Percentiles rank a stretch among this genome's conserved stretches.
phyloP scores from a whole-genome alignment of 208 protist species.

The Tritrichomonas musculus region DNA sequence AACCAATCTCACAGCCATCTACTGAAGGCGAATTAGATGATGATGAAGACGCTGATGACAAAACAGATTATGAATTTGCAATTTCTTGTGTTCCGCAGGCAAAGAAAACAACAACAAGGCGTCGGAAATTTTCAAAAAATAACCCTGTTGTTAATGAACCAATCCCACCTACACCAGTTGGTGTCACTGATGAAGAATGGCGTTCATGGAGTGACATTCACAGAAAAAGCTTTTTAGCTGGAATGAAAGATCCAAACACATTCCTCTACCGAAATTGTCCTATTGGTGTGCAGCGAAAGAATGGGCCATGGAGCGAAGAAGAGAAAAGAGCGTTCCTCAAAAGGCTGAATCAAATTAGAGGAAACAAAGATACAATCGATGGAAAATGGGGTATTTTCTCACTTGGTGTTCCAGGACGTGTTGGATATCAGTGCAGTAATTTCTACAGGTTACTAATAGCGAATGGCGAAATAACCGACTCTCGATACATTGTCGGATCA shows the following conservation, averaged over 20 bases:
- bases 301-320: background rate
- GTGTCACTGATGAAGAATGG: background rate
- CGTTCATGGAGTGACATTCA: background rate
- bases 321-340: background rate
- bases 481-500: background rate
- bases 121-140: background rate
- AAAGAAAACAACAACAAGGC: background rate
- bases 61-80: background rate
- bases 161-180: background rate
- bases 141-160: background rate
- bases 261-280: background rate
- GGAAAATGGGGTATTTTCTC: constrained; percentile 61
- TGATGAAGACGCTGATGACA: background rate
- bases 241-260: background rate
- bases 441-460: background rate
- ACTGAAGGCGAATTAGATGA: background rate
- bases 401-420: constrained; percentile 57
- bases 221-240: background rate
- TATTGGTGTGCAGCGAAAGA: background rate
- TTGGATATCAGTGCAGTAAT: constrained; percentile 55
- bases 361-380: constrained; percentile 17
- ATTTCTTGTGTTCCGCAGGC: background rate
- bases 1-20: background rate
- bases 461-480: background rate
- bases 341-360: background rate